These are phyloP conservation scores for Scleroderma citrinum DNA, from an alignment of 768 basidiomycete species.

Conservation along the genomic window DNA sequence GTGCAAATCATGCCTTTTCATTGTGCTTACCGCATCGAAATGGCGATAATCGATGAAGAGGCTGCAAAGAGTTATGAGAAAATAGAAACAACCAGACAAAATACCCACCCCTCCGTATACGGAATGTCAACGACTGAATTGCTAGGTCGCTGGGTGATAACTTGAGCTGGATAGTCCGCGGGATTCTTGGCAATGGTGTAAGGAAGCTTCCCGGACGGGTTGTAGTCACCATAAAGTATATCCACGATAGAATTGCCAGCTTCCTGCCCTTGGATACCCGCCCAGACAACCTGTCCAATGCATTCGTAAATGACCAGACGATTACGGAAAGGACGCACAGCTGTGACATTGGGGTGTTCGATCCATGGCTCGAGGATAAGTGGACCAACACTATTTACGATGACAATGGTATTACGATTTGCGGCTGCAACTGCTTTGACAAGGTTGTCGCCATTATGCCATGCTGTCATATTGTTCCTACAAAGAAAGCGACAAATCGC, in stretches of 20 bases:
- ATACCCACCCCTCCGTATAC: conserved; percentile 46
- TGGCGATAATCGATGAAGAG: conserved; percentile 62
- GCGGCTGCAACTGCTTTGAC: conserved; percentile 59
- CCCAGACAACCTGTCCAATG: conserved; percentile 47
- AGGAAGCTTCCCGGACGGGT: conserved; percentile 63
- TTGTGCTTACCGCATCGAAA: conserved; percentile 47
- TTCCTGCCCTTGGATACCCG: conserved; percentile 63
- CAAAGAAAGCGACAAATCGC: background rate
- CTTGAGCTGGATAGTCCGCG: conserved; percentile 53
- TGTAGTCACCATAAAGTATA: conserved; percentile 63
- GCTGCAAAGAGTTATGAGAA: conserved; percentile 15
- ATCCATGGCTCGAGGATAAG: conserved; percentile 63
- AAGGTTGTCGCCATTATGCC: conserved; percentile 68
- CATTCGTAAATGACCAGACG: background rate
- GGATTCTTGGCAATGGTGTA: conserved; percentile 66
- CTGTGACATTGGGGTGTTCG: conserved; percentile 66
- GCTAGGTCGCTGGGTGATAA: conserved; percentile 33
- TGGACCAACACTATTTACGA: conserved; percentile 45
- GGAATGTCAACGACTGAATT: conserved; percentile 43
- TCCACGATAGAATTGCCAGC: conserved; percentile 66
- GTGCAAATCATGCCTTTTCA: background rate
- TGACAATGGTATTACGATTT: conserved; percentile 21
- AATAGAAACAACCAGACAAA: background rate
- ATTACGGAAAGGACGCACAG: conserved; percentile 33
- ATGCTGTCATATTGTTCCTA: conserved; percentile 65